Conservation (phyloP, 108 stramenopile genomes). For the Skeletonema menzelii region DNA sequence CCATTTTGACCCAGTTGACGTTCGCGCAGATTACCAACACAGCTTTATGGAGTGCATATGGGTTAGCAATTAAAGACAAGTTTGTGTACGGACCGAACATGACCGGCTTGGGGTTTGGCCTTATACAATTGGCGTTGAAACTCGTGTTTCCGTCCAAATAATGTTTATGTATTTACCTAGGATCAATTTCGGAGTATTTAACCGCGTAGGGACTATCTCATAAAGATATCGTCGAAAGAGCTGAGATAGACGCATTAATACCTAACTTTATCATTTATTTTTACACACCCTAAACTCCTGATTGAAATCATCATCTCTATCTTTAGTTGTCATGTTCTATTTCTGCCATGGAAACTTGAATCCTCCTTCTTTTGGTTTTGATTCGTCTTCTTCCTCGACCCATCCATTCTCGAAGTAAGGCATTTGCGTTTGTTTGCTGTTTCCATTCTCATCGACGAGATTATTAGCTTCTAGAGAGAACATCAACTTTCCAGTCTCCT, state of each 20-base stretch:
- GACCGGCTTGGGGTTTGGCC: constrained; percentile 29
- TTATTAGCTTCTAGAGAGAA: constrained; percentile 88
- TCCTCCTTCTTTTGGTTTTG: constrained; percentile 24
- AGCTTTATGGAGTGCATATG: constrained; percentile 58
- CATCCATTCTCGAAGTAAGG: constrained; percentile 89
- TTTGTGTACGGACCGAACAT: constrained; percentile 63
- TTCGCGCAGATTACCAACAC: constrained; percentile 56
- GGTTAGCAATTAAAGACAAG: constrained; percentile 46
- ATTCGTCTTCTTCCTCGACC: constrained; percentile 77
- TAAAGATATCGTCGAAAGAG: no score
- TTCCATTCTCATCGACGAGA: constrained; percentile 78
- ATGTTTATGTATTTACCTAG: neutral
- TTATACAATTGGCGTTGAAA: constrained; percentile 38
- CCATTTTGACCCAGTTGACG: constrained; percentile 47
- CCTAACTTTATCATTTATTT: neutral
- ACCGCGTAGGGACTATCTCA: neutral
- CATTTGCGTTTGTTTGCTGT: constrained; percentile 86
- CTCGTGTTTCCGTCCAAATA: constrained; percentile 33
- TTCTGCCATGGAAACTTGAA: constrained; percentile 53
- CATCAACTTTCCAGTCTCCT: constrained; percentile 87
- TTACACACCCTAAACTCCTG: neutral
- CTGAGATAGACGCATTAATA: neutral
- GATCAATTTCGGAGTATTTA: no score
- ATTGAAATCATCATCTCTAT: neutral
- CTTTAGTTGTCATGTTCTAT: neutral